Conservation (phyloP, 2,329 filamentous ascomycete genomes). For the Xylariaceae sp. region DNA sequence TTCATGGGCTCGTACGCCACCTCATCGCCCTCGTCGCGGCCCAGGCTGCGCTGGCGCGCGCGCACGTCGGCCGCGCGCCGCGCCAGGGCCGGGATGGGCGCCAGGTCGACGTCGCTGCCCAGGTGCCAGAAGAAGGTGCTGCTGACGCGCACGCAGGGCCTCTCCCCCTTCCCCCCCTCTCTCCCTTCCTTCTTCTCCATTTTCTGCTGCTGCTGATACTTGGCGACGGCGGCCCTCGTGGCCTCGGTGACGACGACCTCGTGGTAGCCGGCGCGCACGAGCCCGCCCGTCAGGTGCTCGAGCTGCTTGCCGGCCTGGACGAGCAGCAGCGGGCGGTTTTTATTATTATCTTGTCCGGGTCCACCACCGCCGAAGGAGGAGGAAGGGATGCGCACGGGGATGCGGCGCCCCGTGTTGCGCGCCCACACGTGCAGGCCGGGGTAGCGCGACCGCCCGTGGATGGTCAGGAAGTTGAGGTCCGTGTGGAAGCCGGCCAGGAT, state of each 20-base stretch:
- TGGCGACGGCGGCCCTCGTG: slow-evolving; percentile 40
- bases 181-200: too few species aligned
- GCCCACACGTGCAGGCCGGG: slow-evolving; percentile 57
- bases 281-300: slow-evolving; percentile 52
- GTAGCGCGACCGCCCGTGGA: slow-evolving; percentile 55
- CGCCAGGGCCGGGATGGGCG: slow-evolving; percentile 40
- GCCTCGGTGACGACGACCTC: slow-evolving; percentile 51
- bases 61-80: slow-evolving; percentile 37
- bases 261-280: slow-evolving; percentile 55
- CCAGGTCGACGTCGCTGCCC: slow-evolving; percentile 47
- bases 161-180: slow-evolving; percentile 32
- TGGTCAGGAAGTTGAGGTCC: slow-evolving; percentile 58
- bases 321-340: too few species aligned
- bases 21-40: slow-evolving; percentile 46
- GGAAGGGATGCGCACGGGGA: slow-evolving; percentile 50
- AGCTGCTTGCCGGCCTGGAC: slow-evolving; percentile 58
- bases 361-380: too few species aligned
- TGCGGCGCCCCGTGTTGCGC: slow-evolving; percentile 52
- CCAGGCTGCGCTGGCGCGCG: slow-evolving; percentile 38
- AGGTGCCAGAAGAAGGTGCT: slow-evolving; percentile 57
- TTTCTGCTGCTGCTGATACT: too few species aligned
- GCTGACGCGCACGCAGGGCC: slow-evolving; percentile 49
- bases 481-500: slow-evolving; percentile 58
- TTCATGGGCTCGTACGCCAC: slow-evolving; percentile 45
- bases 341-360: too few species aligned